Evolutionary conservation across 139 green algal genomes (phyloP).

Genomic region (Micromonas commoda): DNA sequence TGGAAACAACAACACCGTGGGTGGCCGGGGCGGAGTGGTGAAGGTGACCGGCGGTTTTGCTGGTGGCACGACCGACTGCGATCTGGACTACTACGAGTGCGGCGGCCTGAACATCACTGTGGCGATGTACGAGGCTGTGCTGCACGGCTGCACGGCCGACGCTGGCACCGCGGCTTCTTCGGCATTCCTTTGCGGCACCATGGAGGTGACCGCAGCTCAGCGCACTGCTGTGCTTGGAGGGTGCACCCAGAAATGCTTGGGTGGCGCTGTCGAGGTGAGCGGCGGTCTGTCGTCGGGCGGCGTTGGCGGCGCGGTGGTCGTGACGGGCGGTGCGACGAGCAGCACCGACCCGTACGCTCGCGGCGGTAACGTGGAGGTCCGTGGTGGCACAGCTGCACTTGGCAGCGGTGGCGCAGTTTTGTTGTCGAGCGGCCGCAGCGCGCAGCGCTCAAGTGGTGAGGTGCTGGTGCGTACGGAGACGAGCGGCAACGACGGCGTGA

Average conservation of each 20-base stretch:
- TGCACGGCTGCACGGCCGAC: background rate
- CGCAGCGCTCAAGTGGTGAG: background rate
- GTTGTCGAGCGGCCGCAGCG: background rate
- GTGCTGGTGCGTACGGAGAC: conserved; percentile 3
- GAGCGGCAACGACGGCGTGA: background rate
- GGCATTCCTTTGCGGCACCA: background rate
- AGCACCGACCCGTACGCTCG: background rate
- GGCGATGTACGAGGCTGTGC: background rate
- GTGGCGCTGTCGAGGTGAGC: conserved; percentile 6
- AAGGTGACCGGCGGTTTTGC: too few species aligned
- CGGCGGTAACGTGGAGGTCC: conserved; percentile 13
- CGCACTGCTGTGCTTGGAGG: background rate
- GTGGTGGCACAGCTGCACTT: background rate
- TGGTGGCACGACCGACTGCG: too few species aligned
- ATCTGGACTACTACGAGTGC: background rate
- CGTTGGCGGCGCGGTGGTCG: conserved; percentile 8
- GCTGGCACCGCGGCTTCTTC: background rate
- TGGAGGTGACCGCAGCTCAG: background rate
- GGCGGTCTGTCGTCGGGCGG: background rate
- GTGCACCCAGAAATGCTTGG: conserved; percentile 18
- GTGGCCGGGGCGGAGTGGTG: too few species aligned
- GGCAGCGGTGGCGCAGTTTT: background rate
- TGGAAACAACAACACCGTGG: too few species aligned
- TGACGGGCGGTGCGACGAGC: background rate
- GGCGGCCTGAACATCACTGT: background rate